These are phyloP conservation scores for Groenewaldozyma auringiensis DNA, from an alignment of 1,139 yeast genomes.

Conservation along the genomic window DNA sequence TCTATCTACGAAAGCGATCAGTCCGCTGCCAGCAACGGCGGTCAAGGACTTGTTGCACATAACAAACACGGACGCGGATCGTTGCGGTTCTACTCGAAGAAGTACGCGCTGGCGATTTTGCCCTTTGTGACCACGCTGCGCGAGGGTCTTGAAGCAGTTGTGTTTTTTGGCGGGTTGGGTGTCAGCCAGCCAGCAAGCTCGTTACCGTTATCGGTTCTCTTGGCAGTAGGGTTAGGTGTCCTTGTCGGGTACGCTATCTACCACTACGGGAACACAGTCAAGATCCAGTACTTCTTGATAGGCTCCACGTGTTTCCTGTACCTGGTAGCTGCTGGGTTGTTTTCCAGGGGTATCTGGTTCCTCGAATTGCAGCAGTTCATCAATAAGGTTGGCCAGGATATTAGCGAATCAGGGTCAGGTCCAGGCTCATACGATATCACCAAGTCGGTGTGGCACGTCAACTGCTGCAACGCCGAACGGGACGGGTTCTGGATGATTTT, in stretches of 20 bases:
- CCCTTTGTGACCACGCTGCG: slow-evolving; percentile 80
- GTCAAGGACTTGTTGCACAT: slow-evolving; percentile 3
- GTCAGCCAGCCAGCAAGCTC: slow-evolving; percentile 38
- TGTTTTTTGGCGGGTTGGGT: slow-evolving; percentile 87
- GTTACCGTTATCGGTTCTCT: slow-evolving; percentile 76
- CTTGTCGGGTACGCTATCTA: slow-evolving; percentile 60
- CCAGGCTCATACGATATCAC: slow-evolving; percentile 82
- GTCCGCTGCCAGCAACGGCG: slow-evolving; percentile 4
- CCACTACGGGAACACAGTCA: slow-evolving; percentile 58
- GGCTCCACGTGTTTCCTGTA: slow-evolving; percentile 76
- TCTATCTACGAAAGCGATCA: slow-evolving; percentile 28
- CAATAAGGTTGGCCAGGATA: slow-evolving; percentile 73
- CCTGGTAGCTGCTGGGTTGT: slow-evolving; percentile 79
- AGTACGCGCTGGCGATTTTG: slow-evolving; percentile 68
- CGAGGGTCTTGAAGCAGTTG: slow-evolving; percentile 90
- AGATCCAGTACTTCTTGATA: slow-evolving; percentile 72
- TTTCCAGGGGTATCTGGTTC: slow-evolving; percentile 86
- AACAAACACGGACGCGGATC: slow-evolving; percentile 11
- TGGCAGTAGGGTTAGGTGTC: slow-evolving; percentile 70
- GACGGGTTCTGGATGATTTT: slow-evolving; percentile 93
- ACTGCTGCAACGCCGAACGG: slow-evolving; percentile 84
- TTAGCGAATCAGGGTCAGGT: slow-evolving; percentile 82
- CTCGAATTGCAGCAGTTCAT: slow-evolving; percentile 62
- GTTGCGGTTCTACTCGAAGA: slow-evolving; percentile 34
- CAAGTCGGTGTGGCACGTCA: slow-evolving; percentile 82